Evolutionary conservation across 225 moss, liverwort and hornwort species (phyloP), one percentile per base, ranked within the genome.

Genomic region (Antitrichia curtipendula): DNA sequence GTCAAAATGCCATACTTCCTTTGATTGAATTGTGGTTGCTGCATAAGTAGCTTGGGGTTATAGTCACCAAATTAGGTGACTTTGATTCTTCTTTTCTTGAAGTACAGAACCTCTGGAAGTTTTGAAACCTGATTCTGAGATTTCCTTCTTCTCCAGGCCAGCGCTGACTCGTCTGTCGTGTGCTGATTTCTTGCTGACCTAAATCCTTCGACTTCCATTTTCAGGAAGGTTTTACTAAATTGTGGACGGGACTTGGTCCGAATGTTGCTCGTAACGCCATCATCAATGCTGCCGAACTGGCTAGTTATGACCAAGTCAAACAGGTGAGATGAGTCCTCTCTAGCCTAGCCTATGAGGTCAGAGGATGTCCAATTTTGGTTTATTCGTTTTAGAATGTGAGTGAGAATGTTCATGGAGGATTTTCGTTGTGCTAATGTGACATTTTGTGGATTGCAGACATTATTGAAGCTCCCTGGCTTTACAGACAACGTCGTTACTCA

Each of bases 221-320:
- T 72, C 94, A 99, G 99, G 97, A 99, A 92, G 99, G 99, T 13
- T 92, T 99, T 21, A 92, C 91, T 80, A 96, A 96, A 66, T 85
- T 99, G 82, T 99, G 99, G 99, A 99, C 94, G 76, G 99, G 99
- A 62, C 91, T 99, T 87, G 99, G 97, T 73, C 99, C 99, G 11
- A 99, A 99, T 81, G 99, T 97, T 82, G 99, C 99, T 76, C 95
- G 99, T 49, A 99, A 99, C 83, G 99, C 99, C 56, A 96, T 99
- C 78, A 95, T 99, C 85, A 97, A 99, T 89, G 99, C 99, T 88
- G 99, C 99, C 43, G 97, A 99, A 88, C 90, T 99, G 78, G 99
- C 99, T 60, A 99, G 99, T 86, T 99, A 99, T 89, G 99, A 99
- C 91, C 97, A 99, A 93, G 96, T 99, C 85, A 99, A 99, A 91